These are phyloP conservation scores for Hypoxylon sp. DNA, from an alignment of 2,329 filamentous ascomycete species.

Conservation along the genomic window DNA sequence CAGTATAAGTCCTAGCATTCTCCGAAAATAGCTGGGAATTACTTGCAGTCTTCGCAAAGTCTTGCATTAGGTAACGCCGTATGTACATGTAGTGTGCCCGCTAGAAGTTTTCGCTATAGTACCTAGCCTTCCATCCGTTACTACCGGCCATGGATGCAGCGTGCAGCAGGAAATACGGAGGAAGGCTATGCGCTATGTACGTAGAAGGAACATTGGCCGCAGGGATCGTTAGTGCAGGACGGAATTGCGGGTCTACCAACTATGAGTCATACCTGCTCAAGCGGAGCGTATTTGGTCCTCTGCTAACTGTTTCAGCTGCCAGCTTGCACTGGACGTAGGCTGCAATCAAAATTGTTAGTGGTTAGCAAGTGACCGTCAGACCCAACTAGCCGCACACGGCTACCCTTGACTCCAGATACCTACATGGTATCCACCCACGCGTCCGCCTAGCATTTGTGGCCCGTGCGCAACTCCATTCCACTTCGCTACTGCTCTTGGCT, in stretches of 20 bases:
- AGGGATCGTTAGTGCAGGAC: slow-evolving; percentile 33
- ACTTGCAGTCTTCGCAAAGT: slow-evolving; percentile 26
- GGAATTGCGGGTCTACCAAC: slow-evolving; percentile 31
- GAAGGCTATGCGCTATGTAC: slow-evolving; percentile 41
- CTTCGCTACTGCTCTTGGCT: slow-evolving; percentile 9
- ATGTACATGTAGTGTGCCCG: not conserved
- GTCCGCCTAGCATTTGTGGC: slow-evolving; percentile 30
- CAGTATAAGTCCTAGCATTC: not conserved
- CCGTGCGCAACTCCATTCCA: slow-evolving; percentile 18
- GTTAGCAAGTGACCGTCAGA: slow-evolving; percentile 45
- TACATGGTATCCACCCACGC: slow-evolving; percentile 31
- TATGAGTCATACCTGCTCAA: slow-evolving; percentile 50
- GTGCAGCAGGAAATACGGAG: slow-evolving; percentile 32
- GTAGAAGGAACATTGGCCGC: slow-evolving; percentile 27
- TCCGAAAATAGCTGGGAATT: slow-evolving; percentile 9
- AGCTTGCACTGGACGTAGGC: slow-evolving; percentile 27
- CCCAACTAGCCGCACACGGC: slow-evolving; percentile 25
- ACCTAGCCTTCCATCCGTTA: slow-evolving; percentile 14
- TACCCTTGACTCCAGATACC: slow-evolving; percentile 26
- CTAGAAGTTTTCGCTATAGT: not conserved
- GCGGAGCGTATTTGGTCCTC: slow-evolving; percentile 41
- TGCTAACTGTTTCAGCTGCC: slow-evolving; percentile 45
- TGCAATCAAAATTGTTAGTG: slow-evolving; percentile 46
- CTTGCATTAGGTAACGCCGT: slow-evolving; percentile 8
- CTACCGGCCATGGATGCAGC: slow-evolving; percentile 9